Percentiles rank a stretch among this genome's conserved stretches.
Evolutionary conservation across 306 rosid genomes (phyloP).

Genomic region (Fragaria nilgerrensis): DNA sequence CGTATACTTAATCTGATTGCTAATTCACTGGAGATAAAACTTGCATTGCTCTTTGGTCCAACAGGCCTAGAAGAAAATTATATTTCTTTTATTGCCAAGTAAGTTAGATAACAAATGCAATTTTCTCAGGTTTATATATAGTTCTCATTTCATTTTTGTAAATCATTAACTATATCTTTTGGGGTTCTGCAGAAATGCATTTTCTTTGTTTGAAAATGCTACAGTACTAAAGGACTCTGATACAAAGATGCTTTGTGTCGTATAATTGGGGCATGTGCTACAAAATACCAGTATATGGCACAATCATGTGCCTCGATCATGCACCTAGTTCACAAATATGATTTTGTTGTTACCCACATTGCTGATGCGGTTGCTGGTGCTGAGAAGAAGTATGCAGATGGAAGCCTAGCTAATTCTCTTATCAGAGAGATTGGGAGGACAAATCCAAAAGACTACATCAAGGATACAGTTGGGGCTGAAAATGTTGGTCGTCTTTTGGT

Average conservation of each 20-base stretch:
- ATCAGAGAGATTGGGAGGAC: conserved; percentile 90
- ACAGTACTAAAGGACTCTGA: conserved; percentile 63
- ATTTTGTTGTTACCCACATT: conserved; percentile 78
- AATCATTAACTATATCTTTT: conserved; percentile 9
- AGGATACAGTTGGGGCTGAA: conserved; percentile 87
- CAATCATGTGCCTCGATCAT: conserved; percentile 87
- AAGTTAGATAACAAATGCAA: conserved; percentile 24
- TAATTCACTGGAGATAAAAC: conserved; percentile 84
- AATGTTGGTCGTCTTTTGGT: conserved; percentile 83
- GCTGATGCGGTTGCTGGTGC: conserved; percentile 83
- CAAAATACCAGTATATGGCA: conserved; percentile 76
- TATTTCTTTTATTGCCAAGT: conserved; percentile 77
- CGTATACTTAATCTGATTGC: conserved; percentile 83
- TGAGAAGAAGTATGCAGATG: conserved; percentile 81
- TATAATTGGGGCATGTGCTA: conserved; percentile 83
- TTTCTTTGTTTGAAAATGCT: conserved; percentile 77
- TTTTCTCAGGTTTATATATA: neutral
- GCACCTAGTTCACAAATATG: conserved; percentile 87
- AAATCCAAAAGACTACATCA: conserved; percentile 82
- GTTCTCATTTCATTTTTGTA: neutral
- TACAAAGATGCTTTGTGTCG: conserved; percentile 74
- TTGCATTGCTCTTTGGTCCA: conserved; percentile 75
- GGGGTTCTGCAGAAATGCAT: conserved; percentile 48
- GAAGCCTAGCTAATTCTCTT: conserved; percentile 72
- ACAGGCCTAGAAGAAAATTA: conserved; percentile 67